Conservation (phyloP, 2,329 filamentous ascomycete species). For the Epichloe sp. region DNA sequence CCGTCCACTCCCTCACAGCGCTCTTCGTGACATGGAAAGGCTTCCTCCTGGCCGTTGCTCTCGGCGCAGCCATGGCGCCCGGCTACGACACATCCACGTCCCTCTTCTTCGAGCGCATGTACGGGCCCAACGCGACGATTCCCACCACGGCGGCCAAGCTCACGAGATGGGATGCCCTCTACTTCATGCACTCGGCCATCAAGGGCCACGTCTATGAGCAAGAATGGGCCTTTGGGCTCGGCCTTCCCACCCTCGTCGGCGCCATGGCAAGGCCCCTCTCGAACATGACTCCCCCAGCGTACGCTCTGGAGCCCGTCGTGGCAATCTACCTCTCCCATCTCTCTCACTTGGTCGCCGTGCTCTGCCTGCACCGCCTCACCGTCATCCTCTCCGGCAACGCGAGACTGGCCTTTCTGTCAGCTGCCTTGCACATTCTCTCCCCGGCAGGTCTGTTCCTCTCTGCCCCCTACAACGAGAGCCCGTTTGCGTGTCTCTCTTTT, state of each 20-base stretch:
- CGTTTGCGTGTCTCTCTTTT: conserved; percentile 69
- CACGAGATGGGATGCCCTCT: conserved; percentile 71
- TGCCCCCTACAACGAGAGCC: conserved; percentile 70
- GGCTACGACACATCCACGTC: conserved; percentile 71
- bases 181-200: conserved; percentile 51
- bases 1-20: conserved; percentile 8
- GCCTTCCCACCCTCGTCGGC: conserved; percentile 31
- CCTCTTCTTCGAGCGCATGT: conserved; percentile 25
- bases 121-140: conserved; percentile 24
- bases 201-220: conserved; percentile 63
- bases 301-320: conserved; percentile 30
- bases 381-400: conserved; percentile 36
- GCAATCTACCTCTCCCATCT: conserved; percentile 56
- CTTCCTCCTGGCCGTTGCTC: conserved; percentile 49
- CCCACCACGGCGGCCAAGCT: conserved; percentile 41
- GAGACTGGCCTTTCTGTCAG: conserved; percentile 54
- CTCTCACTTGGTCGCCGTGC: conserved; percentile 63
- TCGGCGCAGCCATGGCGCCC: conserved; percentile 36
- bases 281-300: conserved; percentile 11
- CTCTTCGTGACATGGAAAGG: conserved; percentile 54
- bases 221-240: conserved; percentile 66
- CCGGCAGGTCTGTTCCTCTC: conserved; percentile 85
- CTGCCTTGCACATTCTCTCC: conserved; percentile 67
- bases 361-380: conserved; percentile 58
- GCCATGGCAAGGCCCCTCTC: conserved; percentile 15